These are phyloP conservation scores for Fomitopsis betulina DNA, from an alignment of 1,284 basidiomycete genomes.

Conservation along the genomic window DNA sequence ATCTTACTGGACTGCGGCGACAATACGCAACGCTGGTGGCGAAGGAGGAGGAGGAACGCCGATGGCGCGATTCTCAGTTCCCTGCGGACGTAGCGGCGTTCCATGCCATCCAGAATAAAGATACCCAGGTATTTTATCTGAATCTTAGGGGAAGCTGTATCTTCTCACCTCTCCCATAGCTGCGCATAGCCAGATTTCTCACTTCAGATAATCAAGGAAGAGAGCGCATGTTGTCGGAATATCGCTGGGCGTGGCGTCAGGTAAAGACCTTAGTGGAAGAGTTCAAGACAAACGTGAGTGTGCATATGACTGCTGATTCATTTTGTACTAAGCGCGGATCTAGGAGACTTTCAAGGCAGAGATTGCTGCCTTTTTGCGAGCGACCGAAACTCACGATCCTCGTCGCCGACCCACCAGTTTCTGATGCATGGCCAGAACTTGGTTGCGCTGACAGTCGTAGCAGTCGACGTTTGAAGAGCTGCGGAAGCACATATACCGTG, in stretches of 20 bases:
- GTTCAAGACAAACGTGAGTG: conserved; percentile 13
- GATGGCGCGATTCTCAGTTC: conserved; percentile 41
- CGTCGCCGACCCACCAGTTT: conserved; percentile 3
- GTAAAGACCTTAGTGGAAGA: conserved; percentile 10
- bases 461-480: too few species aligned
- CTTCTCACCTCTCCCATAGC: conserved; percentile 6
- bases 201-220: conserved; percentile 30
- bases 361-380: conserved; percentile 8
- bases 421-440: neutral
- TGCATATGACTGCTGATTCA: neutral
- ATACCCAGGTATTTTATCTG: conserved; percentile 29
- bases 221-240: conserved; percentile 46
- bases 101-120: conserved; percentile 34
- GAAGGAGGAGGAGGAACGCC: conserved; percentile 31
- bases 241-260: conserved; percentile 43
- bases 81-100: conserved; percentile 45
- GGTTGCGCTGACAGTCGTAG: neutral
- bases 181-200: conserved; percentile 51
- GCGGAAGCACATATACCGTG: too few species aligned
- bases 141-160: neutral
- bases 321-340: neutral
- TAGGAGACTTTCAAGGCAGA: conserved; percentile 11
- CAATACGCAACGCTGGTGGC: conserved; percentile 24
- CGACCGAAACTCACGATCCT: conserved; percentile 12
- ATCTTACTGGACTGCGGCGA: conserved; percentile 30